phyloP scores from a whole-genome alignment of 2,329 filamentous ascomycete genomes.

The Chaetomium globosum region DNA sequence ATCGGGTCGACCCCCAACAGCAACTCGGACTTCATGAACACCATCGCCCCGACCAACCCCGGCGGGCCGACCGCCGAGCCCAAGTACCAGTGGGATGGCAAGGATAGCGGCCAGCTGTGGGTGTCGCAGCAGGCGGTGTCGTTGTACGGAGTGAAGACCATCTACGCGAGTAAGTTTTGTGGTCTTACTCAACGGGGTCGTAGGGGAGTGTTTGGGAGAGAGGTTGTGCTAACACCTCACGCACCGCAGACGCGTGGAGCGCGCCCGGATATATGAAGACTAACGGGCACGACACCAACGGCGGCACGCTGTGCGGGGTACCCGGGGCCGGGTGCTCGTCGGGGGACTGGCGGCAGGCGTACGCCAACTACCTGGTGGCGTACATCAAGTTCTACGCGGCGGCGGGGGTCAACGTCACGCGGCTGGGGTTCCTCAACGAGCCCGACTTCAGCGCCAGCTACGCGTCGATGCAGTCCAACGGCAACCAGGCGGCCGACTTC shows the following conservation, averaged over 20 bases:
- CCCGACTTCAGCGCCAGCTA: conserved; percentile 47
- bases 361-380: conserved; percentile 52
- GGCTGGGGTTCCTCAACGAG: conserved; percentile 54
- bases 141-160: conserved; percentile 43
- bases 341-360: conserved; percentile 53
- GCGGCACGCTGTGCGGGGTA: conserved; percentile 44
- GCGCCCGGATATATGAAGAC: conserved; percentile 55
- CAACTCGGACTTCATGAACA: conserved; percentile 44
- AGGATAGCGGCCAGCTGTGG: conserved; percentile 55
- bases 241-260: conserved; percentile 47
- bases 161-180: conserved; percentile 42
- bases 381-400: conserved; percentile 52
- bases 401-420: conserved; percentile 49
- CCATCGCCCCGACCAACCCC: conserved; percentile 50
- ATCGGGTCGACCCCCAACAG: conserved; percentile 49
- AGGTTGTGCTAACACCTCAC: background rate
- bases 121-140: conserved; percentile 52
- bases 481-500: conserved; percentile 65
- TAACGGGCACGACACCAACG: conserved; percentile 43
- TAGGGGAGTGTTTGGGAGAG: background rate
- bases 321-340: conserved; percentile 44
- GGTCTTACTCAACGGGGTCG: background rate
- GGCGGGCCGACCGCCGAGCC: conserved; percentile 47
- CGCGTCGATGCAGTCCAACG: conserved; percentile 67
- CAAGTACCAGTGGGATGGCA: conserved; percentile 50